Base-by-base conservation (phyloP, 179 eudicot species). In the Pouteria campechiana region DNA sequence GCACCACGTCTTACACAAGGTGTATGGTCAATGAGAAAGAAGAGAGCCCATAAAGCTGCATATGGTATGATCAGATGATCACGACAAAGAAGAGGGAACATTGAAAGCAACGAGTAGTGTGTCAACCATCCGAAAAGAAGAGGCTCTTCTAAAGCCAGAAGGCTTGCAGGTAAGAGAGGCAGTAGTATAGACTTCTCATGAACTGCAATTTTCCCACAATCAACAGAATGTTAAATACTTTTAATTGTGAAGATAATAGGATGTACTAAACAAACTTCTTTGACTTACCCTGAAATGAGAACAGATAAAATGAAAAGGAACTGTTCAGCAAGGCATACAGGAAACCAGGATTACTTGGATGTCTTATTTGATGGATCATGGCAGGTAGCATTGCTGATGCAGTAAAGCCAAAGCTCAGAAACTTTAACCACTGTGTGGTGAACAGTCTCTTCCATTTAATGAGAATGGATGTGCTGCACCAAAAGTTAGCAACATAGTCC, bases 401-500 rank as follows among this genome's bases (percentile, higher is more conserved):
- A 6, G 98, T 86, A 39, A 80, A 80, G 20, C 47, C 57, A n/a
- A 86, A 60, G 62, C 94, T 65, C 42, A 90, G 38, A 42, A 72
- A 70, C 73, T 65, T 82, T 40, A 82, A 54, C 17, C 78, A 57
- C 27, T 51, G 79, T 25, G 68, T 66, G 17, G 76, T 25, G 60
- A 82, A 82, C 61, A 82, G 52, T 62, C 64, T 69, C 62, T 86
- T 82, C 98, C 96, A 86, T 52, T 90, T 90, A 32, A 82, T 49
- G 12, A 82, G 54, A 25, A 82, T 41, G 24, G 98, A 82, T 22
- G 94, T 67, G 13, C 93, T 73, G 73, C 98, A 81, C 95, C 98
- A 90, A 57, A 90, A 85, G 57, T 90, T 90, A 54, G 98, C 98
- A 27, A 90, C 98, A 46, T 85, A 90, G 55, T 90, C 95, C 65